Evolutionary conservation across 208 protist genomes (phyloP), one percentile per base, ranked within the genome.

Genomic region (Leishmania gerbilli): DNA sequence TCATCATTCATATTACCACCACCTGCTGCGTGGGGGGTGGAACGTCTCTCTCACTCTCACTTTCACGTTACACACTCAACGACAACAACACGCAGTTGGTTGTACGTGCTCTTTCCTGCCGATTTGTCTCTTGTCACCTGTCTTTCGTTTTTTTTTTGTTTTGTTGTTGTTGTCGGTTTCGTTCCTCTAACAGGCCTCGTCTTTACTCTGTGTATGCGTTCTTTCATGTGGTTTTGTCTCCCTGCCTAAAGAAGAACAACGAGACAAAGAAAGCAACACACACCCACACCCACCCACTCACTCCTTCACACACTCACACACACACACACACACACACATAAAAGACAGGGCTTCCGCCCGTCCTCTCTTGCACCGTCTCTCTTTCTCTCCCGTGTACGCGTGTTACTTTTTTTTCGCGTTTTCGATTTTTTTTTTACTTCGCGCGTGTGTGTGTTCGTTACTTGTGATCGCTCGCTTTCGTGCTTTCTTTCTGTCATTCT

Each of bases 401-500:
- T 51, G 69, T 51, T 24, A 2, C 2, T 15, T 49, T 11, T 34
- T 34, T 31, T 5, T 34, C 40, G 1, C n/a, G 67, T 71, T 8
- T 17, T 15, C 9, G 11, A 24, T 42, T 27, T 69, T n/a, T 5
- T 2, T 69, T n/a, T 49, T 13, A 47, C 9, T 11, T 49, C 7
- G 67, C 13, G 69, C 51, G 42, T 47, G 69, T 37, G 34, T 37
- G 34, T 37, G 34, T 37, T 53, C 4, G 45, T 51, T 53, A n/a
- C 40, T n/a, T 53, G 69, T 76, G 64, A 76, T 81, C 45, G 37
- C 76, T 56, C 24, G 40, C n/a, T n/a, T 40, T 40, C 24, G 53
- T 84, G 31, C 27, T 58, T 58, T 79, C 71, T 21, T 80, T 78
- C 64, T 77, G n/a, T 15, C 31, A 21, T 80, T 82, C 24, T 75